Conservation (phyloP, 208 protist species). For the Acanthamoeba lenticulata region DNA sequence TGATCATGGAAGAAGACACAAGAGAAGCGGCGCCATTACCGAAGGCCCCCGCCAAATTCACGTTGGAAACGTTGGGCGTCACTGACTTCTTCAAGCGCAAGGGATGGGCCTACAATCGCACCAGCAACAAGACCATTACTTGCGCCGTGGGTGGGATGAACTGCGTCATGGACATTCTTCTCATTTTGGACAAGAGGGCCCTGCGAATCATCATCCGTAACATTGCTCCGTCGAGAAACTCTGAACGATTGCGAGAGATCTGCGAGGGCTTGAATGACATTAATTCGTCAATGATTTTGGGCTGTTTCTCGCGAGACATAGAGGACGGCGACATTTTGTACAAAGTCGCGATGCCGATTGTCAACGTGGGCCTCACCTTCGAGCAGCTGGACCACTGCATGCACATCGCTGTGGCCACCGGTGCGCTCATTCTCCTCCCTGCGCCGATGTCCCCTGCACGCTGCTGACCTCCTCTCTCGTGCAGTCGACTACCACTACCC, state of each 20-base stretch:
- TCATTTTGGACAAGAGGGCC: slow-evolving; percentile 8
- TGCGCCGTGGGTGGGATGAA: not conserved
- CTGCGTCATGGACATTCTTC: not conserved
- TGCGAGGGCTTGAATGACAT: slow-evolving; percentile 25
- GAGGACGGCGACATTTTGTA: slow-evolving; percentile 11
- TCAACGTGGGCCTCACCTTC: not conserved
- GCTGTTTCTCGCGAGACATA: slow-evolving; percentile 2
- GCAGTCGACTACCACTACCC: slow-evolving; percentile 26
- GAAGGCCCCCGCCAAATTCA: not conserved
- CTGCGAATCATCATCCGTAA: slow-evolving; percentile 14
- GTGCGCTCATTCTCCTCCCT: not conserved
- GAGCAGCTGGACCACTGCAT: slow-evolving; percentile 21
- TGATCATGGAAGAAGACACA: not conserved
- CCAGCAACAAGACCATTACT: slow-evolving; percentile 11
- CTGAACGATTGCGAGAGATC: not conserved
- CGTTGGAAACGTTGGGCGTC: not conserved
- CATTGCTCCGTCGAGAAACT: not conserved
- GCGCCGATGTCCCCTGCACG: not conserved
- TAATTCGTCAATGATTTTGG: not conserved
- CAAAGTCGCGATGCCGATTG: not conserved
- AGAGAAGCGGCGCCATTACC: not conserved
- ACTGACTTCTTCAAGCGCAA: slow-evolving; percentile 10
- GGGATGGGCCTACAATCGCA: slow-evolving; percentile 24
- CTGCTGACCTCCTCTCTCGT: not conserved
- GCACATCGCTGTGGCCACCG: slow-evolving; percentile 1